A percentile compares a stretch with the other conserved stretches of the same genome.
Evolutionary conservation across 2,329 filamentous ascomycete species (phyloP).

Genomic region (Aspergillus amoenus): DNA sequence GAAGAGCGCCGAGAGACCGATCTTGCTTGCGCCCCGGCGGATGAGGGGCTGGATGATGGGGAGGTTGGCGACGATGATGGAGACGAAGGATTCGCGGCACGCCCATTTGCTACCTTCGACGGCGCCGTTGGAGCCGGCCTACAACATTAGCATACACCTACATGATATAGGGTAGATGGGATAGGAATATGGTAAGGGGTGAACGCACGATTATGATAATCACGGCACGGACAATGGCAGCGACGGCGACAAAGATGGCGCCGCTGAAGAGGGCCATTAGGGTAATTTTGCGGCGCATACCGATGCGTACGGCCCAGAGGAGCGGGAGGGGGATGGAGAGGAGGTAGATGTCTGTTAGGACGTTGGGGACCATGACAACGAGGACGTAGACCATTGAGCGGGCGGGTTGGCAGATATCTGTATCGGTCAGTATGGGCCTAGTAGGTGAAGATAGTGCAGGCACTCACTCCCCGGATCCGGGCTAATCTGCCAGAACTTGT

Average conservation of each 20-base stretch:
- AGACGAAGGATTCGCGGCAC: slow-evolving; percentile 44
- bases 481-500: slow-evolving; percentile 58
- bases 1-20: slow-evolving; percentile 29
- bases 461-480: slow-evolving; percentile 54
- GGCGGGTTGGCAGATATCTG: slow-evolving; percentile 49
- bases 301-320: slow-evolving; percentile 53
- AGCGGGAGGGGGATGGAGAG: slow-evolving; percentile 59
- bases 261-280: slow-evolving; percentile 55
- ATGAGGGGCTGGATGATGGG: slow-evolving; percentile 41
- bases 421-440: no score
- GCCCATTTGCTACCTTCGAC: slow-evolving; percentile 41
- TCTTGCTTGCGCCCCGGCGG: slow-evolving; percentile 22
- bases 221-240: slow-evolving; percentile 52
- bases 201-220: slow-evolving; percentile 44
- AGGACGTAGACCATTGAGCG: slow-evolving; percentile 49
- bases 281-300: slow-evolving; percentile 49
- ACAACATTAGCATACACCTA: not conserved
- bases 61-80: slow-evolving; percentile 41
- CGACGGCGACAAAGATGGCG: slow-evolving; percentile 54
- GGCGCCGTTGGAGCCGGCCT: slow-evolving; percentile 33
- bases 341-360: slow-evolving; percentile 58
- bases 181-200: no score
- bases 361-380: slow-evolving; percentile 50
- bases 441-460: no score
- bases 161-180: no score